phyloP scores from a whole-genome alignment of 495 filamentous ascomycete species.

The Penicillium mononematosum region DNA sequence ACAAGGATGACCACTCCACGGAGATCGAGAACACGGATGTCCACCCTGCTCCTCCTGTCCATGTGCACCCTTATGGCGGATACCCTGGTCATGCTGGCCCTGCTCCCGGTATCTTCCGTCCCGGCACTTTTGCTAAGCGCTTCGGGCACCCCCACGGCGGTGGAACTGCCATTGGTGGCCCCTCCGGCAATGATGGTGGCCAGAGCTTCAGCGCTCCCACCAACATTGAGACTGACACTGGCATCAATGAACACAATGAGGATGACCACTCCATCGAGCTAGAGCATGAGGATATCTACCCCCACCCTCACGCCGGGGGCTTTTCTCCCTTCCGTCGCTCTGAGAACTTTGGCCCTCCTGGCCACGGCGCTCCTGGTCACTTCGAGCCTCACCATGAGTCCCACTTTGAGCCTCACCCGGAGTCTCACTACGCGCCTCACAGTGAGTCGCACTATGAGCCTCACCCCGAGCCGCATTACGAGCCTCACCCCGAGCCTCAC shows the following conservation, averaged over 20 bases:
- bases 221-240: slow-evolving; percentile 11
- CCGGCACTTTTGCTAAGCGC: slow-evolving; percentile 20
- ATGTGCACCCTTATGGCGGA: no score
- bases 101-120: no score
- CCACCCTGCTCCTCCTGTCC: slow-evolving; percentile 11
- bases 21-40: slow-evolving; percentile 26
- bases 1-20: slow-evolving; percentile 34
- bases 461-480: not conserved
- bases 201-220: slow-evolving; percentile 13
- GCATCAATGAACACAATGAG: slow-evolving; percentile 21
- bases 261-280: slow-evolving; percentile 28
- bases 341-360: not conserved
- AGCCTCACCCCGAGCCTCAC: not conserved
- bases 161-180: slow-evolving; percentile 27
- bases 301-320: slow-evolving; percentile 3
- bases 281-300: slow-evolving; percentile 20
- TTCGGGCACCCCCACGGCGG: slow-evolving; percentile 16
- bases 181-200: slow-evolving; percentile 23
- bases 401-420: not conserved
- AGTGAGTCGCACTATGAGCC: not conserved
- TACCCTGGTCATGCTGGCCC: no score
- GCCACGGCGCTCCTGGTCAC: not conserved
- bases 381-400: not conserved
- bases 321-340: slow-evolving; percentile 1
- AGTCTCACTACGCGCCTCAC: not conserved